Evolutionary conservation across 2,329 filamentous ascomycete genomes (phyloP), one percentile per base, ranked within the genome.

Genomic region (Trichoderma sp.): DNA sequence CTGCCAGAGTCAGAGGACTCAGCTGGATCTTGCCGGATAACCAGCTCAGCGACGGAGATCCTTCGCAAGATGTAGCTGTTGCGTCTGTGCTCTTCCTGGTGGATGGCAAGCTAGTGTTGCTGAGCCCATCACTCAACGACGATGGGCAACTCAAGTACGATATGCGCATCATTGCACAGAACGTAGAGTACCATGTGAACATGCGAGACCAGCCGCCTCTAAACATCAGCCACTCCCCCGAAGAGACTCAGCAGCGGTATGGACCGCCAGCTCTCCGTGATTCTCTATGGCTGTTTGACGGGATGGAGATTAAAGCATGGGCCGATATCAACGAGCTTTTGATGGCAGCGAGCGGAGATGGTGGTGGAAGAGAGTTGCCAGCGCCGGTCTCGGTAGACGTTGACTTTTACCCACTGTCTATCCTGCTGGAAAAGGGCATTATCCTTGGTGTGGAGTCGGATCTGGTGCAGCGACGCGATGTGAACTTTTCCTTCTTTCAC

Each of bases 41-140:
- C 70, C 95, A 99, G 77, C 83, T 97, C 70, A 84, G 90, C 39
- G 92, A 97, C 72, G 95, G 95, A 15, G 95, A 99, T 76, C 95
- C 95, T 12, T 96, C 95, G 0, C 93, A 97, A 76, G 95, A 99
- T 77, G 95, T 99, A 9, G 90, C 93, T 13, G 91, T 94, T 65
- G 95, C 95, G 8, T 97, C 93, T 0, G 94, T 99, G 13, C 82
- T 99, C 15, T 97, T 99, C 74, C 84, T 99, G n/a, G 94, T 99
- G 2, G 95, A 99, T 76, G 95, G 94, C 34, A 99, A 99, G 77
- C 87, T 99, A 22, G 95, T 98, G 12, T 82, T 98, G 42, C 84
- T 99, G 58, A 93, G 96, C 71, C 94, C 95, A 1, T 94, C 93
- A 0, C 83, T 92, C 5, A 94, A 92, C 61, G 91, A 92, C 58